Conservation (phyloP, 768 basidiomycete genomes). For the Symmetrospora coprosmae region DNA sequence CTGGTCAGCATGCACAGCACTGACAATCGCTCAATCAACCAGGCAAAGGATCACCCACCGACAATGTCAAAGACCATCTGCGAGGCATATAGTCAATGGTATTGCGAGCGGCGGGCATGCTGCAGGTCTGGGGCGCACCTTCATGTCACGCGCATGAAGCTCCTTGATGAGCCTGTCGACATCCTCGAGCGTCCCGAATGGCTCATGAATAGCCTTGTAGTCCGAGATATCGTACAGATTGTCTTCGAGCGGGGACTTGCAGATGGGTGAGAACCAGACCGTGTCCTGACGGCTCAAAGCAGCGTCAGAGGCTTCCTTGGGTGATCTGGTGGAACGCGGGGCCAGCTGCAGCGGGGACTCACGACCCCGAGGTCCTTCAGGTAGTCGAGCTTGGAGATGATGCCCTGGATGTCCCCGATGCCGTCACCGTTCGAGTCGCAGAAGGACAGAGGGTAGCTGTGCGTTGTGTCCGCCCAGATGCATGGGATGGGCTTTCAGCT, state of each 20-base stretch:
- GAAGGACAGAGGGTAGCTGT: constrained; percentile 56
- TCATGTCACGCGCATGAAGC: constrained; percentile 53
- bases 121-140: no score
- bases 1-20: background rate
- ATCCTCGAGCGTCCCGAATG: constrained; percentile 49
- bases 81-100: no score
- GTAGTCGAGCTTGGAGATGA: constrained; percentile 53
- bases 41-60: no score
- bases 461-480: background rate
- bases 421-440: constrained; percentile 60
- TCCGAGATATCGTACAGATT: constrained; percentile 44
- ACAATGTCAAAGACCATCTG: no score
- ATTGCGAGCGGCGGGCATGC: no score
- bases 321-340: no score
- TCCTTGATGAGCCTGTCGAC: constrained; percentile 34
- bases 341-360: background rate
- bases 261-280: constrained; percentile 60
- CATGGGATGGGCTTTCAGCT: background rate
- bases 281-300: no score
- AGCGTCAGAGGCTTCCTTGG: no score
- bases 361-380: constrained; percentile 45
- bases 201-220: constrained; percentile 48
- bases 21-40: background rate
- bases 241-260: constrained; percentile 45
- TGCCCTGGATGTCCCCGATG: constrained; percentile 55